Evolutionary conservation across 2,329 filamentous ascomycete genomes (phyloP).

Genomic region (Cladosporium austrohemisphaericum): DNA sequence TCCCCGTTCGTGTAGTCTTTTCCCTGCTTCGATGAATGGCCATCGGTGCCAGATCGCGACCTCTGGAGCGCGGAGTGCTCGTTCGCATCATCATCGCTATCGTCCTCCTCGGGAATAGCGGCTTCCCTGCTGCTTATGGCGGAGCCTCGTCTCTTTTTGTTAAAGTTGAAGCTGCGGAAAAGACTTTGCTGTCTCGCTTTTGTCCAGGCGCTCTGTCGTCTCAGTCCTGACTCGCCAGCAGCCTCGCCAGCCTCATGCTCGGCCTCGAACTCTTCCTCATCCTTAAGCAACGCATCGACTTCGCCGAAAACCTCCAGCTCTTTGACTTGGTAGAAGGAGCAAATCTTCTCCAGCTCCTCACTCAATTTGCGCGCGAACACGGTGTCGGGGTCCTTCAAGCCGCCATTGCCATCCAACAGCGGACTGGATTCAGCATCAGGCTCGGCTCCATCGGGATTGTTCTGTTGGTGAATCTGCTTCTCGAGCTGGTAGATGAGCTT

Average conservation of each 20-base stretch:
- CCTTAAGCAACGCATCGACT: conserved; percentile 69
- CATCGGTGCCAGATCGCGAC: conserved; percentile 24
- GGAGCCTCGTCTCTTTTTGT: conserved; percentile 41
- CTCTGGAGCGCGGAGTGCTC: conserved; percentile 44
- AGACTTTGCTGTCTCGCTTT: conserved; percentile 44
- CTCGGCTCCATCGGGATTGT: conserved; percentile 38
- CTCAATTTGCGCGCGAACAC: conserved; percentile 80
- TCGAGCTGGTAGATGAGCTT: conserved; percentile 97
- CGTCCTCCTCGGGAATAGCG: conserved; percentile 58
- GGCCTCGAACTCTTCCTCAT: conserved; percentile 66
- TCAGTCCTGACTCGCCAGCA: conserved; percentile 26
- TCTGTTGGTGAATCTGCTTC: conserved; percentile 67
- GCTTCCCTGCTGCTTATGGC: conserved; percentile 36
- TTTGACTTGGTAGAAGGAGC: conserved; percentile 83
- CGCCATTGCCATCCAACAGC: conserved; percentile 60
- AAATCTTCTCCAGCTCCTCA: conserved; percentile 89
- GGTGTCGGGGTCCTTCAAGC: conserved; percentile 65
- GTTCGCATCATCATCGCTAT: conserved; percentile 62
- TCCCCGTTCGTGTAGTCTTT: conserved; percentile 24
- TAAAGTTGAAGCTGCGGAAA: conserved; percentile 49
- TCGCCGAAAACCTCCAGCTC: conserved; percentile 83
- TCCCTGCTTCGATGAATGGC: conserved; percentile 9
- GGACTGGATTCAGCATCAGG: conserved; percentile 81
- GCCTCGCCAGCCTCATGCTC: conserved; percentile 39
- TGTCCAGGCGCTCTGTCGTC: conserved; percentile 31